A percentile compares a stretch with the other conserved stretches of the same genome.
Conservation (phyloP, 2,329 filamentous ascomycete species). For the Nemania sp. region DNA sequence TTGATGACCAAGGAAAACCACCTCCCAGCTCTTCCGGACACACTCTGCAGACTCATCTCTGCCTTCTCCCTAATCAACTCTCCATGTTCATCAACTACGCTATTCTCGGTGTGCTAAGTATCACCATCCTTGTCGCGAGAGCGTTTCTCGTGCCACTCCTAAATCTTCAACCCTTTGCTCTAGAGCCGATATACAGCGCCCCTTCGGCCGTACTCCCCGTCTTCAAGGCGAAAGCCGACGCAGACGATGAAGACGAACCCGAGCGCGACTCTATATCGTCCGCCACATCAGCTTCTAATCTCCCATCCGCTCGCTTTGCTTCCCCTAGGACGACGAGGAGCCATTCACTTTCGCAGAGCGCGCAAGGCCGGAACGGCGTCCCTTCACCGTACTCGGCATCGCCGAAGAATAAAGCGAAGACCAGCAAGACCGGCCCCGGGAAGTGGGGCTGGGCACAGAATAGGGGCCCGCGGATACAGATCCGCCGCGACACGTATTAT, state of each 20-base stretch:
- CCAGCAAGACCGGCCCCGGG: conserved; percentile 25
- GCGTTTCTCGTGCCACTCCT: conserved; percentile 61
- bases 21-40: conserved; percentile 46
- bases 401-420: conserved; percentile 1
- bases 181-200: conserved; percentile 45
- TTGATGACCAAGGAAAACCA: conserved; percentile 63
- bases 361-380: neutral
- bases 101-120: conserved; percentile 58
- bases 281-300: conserved; percentile 42
- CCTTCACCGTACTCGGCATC: neutral
- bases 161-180: conserved; percentile 56
- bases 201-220: conserved; percentile 46
- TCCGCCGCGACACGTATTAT: conserved; percentile 50
- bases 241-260: conserved; percentile 41
- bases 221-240: conserved; percentile 59
- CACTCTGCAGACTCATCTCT: conserved; percentile 87
- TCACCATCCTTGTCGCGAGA: conserved; percentile 55
- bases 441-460: conserved; percentile 52
- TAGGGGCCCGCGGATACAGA: conserved; percentile 55
- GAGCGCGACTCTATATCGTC: conserved; percentile 36
- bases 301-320: conserved; percentile 37
- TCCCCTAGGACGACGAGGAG: conserved; percentile 36
- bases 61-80: conserved; percentile 86
- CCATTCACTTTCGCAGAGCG: conserved; percentile 32
- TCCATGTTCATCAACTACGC: conserved; percentile 81